Percentiles rank a stretch among this genome's conserved stretches.
phyloP scores from a whole-genome alignment of 2,329 filamentous ascomycete genomes.

The Ascochyta clinopodiicola region DNA sequence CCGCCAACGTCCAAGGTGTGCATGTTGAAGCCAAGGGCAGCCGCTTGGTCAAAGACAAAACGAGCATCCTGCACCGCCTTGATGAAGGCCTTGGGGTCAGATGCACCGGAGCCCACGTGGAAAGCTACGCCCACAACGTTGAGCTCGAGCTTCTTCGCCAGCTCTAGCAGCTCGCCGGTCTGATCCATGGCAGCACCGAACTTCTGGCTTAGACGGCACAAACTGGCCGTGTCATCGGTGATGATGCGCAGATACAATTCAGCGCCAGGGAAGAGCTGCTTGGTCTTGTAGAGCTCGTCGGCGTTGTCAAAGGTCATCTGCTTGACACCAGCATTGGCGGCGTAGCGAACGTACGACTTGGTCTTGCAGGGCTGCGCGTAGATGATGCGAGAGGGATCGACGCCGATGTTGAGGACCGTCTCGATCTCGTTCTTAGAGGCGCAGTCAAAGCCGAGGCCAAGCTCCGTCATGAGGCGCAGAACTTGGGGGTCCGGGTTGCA shows the following conservation, averaged over 20 bases:
- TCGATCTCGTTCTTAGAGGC: constrained; percentile 98
- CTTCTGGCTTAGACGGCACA: constrained; percentile 96
- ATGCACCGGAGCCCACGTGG: constrained; percentile 95
- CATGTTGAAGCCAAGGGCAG: constrained; percentile 76
- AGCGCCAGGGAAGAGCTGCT: constrained; percentile 85
- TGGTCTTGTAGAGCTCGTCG: constrained; percentile 98
- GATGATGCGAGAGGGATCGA: constrained; percentile 90
- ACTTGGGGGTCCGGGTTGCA: constrained; percentile 96
- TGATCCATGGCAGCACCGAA: constrained; percentile 91
- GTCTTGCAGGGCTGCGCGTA: constrained; percentile 99
- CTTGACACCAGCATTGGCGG: constrained; percentile 81
- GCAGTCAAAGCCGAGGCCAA: constrained; percentile 97
- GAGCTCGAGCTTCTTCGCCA: constrained; percentile 82
- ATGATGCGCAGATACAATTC: constrained; percentile 93
- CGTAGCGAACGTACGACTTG: constrained; percentile 94
- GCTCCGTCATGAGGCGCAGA: constrained; percentile 81
- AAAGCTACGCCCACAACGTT: constrained; percentile 97
- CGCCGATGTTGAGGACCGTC: constrained; percentile 80
- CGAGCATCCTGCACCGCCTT: constrained; percentile 92
- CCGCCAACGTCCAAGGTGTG: constrained; percentile 93
- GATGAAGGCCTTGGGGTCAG: constrained; percentile 88
- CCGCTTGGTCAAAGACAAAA: constrained; percentile 84
- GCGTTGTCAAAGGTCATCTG: constrained; percentile 99
- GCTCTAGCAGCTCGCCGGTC: constrained; percentile 75
- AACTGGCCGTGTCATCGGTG: constrained; percentile 92